Conservation (phyloP, 768 basidiomycete species). For the Panaeolus cyanescens region DNA sequence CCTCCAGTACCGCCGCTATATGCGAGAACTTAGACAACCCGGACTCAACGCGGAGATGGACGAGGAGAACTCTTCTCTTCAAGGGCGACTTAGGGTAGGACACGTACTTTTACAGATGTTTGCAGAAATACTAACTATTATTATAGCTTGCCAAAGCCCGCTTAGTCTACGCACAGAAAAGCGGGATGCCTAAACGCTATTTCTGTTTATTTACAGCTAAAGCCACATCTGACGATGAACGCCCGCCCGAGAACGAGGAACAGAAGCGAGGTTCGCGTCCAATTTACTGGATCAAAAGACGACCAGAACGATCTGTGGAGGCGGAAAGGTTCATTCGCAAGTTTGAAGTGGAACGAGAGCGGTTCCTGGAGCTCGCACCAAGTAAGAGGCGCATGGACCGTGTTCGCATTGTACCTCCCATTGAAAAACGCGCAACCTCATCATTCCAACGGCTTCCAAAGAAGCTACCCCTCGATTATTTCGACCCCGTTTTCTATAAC, state of each 20-base stretch:
- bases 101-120: too few species aligned
- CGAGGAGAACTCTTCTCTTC: too few species aligned
- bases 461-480: constrained; percentile 3
- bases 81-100: too few species aligned
- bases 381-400: background rate
- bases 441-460: background rate
- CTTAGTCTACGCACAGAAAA: too few species aligned
- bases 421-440: background rate
- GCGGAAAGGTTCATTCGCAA: background rate
- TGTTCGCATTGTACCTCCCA: background rate
- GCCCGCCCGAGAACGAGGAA: too few species aligned
- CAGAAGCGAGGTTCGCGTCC: too few species aligned
- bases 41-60: too few species aligned
- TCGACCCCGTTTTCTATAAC: background rate
- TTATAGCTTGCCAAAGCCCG: too few species aligned
- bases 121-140: too few species aligned
- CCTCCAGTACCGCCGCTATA: constrained; percentile 5
- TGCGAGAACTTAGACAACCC: constrained; percentile 6
- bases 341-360: constrained; percentile 2
- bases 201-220: too few species aligned
- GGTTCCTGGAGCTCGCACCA: background rate
- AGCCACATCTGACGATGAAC: too few species aligned
- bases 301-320: background rate
- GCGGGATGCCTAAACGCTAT: too few species aligned
- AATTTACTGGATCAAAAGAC: background rate